Percentiles rank a stretch among this genome's conserved stretches.
Conservation (phyloP, 2,329 filamentous ascomycete species). For the Sordariomycetes sp. region DNA sequence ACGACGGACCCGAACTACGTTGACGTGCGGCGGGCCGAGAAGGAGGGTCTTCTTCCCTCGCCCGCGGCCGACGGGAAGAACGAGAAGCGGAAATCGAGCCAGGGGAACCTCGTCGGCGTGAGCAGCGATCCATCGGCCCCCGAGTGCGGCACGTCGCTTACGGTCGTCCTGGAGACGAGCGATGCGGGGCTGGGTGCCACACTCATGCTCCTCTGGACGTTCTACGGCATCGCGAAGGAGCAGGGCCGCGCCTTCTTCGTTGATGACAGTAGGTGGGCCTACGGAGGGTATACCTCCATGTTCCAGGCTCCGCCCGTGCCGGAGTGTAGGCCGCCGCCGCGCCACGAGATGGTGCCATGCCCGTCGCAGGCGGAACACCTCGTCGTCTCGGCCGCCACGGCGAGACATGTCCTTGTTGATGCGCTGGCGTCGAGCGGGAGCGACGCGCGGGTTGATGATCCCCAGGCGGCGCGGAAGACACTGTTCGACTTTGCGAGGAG, state of each 20-base stretch:
- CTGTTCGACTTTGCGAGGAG: conserved; percentile 55
- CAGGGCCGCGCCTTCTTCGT: conserved; percentile 71
- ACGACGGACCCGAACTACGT: conserved; percentile 55
- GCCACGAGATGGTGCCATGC: conserved; percentile 66
- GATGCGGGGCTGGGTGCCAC: conserved; percentile 68
- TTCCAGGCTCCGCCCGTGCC: conserved; percentile 56
- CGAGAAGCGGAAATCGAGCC: conserved; percentile 16
- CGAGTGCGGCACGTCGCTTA: conserved; percentile 59
- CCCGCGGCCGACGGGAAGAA: conserved; percentile 20
- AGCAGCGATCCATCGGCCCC: conserved; percentile 29
- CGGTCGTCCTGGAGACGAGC: conserved; percentile 58
- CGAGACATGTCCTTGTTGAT: conserved; percentile 33
- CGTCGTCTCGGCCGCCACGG: conserved; percentile 57
- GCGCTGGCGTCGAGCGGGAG: conserved; percentile 37
- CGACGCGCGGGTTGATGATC: conserved; percentile 4
- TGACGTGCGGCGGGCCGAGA: conserved; percentile 60
- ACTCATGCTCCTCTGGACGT: conserved; percentile 70
- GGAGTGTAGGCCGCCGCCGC: conserved; percentile 57
- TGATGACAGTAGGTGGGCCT: conserved; percentile 73
- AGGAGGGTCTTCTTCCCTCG: conserved; percentile 43
- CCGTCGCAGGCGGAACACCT: conserved; percentile 65
- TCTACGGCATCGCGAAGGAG: conserved; percentile 64
- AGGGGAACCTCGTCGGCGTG: conserved; percentile 34
- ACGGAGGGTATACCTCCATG: conserved; percentile 60
- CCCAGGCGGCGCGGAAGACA: conserved; percentile 28